phyloP scores from a whole-genome alignment of 2,329 filamentous ascomycete species.

The Xylaria sp. region DNA sequence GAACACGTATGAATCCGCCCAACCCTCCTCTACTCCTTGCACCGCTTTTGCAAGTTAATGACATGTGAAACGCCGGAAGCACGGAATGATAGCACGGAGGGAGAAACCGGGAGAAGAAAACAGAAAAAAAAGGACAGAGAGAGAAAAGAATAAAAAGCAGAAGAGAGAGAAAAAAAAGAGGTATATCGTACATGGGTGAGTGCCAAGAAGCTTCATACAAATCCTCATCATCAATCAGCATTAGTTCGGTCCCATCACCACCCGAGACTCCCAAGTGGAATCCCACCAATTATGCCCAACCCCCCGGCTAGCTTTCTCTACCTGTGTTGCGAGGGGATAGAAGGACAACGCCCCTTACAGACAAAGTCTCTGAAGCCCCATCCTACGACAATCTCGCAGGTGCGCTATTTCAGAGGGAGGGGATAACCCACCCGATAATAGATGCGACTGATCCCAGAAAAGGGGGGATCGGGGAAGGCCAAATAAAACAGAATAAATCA shows the following conservation, averaged over 20 bases:
- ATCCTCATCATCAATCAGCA: constrained; percentile 40
- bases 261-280: constrained; percentile 15
- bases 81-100: constrained; percentile 14
- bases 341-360: neutral
- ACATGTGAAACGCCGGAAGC: constrained; percentile 32
- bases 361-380: neutral
- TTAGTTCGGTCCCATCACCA: constrained; percentile 33
- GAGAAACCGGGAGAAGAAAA: constrained; percentile 9
- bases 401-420: constrained; percentile 3
- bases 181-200: constrained; percentile 42
- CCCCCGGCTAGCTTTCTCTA: neutral
- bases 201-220: constrained; percentile 34
- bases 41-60: constrained; percentile 37
- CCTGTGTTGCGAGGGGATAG: neutral
- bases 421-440: neutral
- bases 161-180: constrained; percentile 19
- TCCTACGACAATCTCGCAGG: constrained; percentile 8
- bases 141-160: constrained; percentile 17
- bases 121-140: constrained; percentile 10
- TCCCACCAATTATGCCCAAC: constrained; percentile 24
- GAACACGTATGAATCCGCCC: constrained; percentile 24
- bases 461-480: neutral
- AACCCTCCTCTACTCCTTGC: constrained; percentile 41
- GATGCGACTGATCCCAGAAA: constrained; percentile 20
- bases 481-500: constrained; percentile 8